These are phyloP conservation scores for Lactuca sativa DNA, from an alignment of 129 eudicot species.

Conservation along the genomic window DNA sequence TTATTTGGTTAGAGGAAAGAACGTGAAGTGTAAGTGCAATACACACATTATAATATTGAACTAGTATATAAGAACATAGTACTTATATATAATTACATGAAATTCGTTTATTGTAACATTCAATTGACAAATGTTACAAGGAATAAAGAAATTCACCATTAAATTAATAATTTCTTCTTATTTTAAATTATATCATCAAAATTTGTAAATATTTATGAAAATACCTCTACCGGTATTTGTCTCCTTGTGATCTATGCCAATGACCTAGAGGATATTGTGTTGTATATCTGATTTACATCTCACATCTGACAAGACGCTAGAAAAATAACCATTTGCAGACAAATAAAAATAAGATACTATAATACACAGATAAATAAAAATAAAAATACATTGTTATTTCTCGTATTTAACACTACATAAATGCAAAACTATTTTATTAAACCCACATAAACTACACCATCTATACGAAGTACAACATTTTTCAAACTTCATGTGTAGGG, in stretches of 20 bases:
- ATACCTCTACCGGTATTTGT: too few relatives aligned
- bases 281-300: too few relatives aligned
- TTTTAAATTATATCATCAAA: too few relatives aligned
- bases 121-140: too few relatives aligned
- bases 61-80: neutral
- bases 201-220: too few relatives aligned
- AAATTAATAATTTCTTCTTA: too few relatives aligned
- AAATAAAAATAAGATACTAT: neutral
- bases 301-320: neutral
- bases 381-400: neutral
- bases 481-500: conserved; percentile 64
- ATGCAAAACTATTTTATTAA: neutral
- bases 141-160: too few relatives aligned
- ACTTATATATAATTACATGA: neutral
- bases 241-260: too few relatives aligned
- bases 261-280: too few relatives aligned
- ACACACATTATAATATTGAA: too few relatives aligned
- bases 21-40: neutral
- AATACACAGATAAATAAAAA: neutral
- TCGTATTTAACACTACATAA: neutral
- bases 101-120: neutral
- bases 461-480: neutral
- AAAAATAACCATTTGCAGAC: too few relatives aligned
- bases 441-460: neutral
- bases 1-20: neutral